A percentile compares a stretch with the other conserved stretches of the same genome.
phyloP scores from a whole-genome alignment of 202 grass and related monocot species.

The Setaria viridis region DNA sequence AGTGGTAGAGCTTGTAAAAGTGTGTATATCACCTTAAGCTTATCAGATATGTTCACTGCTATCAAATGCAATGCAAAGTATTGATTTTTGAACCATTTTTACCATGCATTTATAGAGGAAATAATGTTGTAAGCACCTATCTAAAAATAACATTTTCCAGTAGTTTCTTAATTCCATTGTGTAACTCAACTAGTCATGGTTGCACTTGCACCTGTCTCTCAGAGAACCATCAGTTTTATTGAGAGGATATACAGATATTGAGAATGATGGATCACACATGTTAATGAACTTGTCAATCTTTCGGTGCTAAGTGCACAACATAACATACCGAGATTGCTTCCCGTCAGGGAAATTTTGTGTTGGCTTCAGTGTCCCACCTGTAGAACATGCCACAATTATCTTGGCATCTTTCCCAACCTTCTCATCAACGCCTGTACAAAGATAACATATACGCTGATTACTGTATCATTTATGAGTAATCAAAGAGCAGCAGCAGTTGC shows the following conservation, averaged over 20 bases:
- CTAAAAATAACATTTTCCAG: background rate
- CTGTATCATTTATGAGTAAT: conserved; percentile 7
- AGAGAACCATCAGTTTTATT: conserved; percentile 11
- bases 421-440: conserved; percentile 65
- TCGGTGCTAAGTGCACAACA: background rate
- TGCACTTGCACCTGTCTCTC: background rate
- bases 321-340: conserved; percentile 81
- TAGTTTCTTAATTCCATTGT: conserved; percentile 14
- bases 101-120: background rate
- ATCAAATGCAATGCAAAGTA: background rate
- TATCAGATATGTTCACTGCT: background rate
- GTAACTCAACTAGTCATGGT: background rate
- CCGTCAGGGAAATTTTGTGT: conserved; percentile 94
- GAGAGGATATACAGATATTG: background rate
- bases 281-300: background rate
- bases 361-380: conserved; percentile 86
- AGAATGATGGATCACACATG: conserved; percentile 7
- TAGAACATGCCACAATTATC: conserved; percentile 94
- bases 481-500: conserved; percentile 23
- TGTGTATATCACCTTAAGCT: background rate
- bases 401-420: conserved; percentile 90
- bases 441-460: conserved; percentile 32
- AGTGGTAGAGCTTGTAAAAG: background rate
- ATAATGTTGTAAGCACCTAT: background rate
- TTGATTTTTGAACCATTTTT: conserved; percentile 5